Conservation (phyloP, 2,329 filamentous ascomycete genomes). For the Xylariaceae sp. region DNA sequence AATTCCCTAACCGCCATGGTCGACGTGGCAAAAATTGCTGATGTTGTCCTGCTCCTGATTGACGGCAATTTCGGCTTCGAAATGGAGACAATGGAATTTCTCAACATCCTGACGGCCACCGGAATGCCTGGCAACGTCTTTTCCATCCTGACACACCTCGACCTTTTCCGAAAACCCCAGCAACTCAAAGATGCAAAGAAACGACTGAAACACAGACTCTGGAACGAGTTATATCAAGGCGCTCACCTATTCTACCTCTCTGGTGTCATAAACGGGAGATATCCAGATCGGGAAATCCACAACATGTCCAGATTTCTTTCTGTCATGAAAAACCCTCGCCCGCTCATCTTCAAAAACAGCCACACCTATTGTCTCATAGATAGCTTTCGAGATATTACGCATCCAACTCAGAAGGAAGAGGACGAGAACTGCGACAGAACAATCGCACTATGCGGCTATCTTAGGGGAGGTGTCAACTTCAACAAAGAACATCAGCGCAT, state of each 20-base stretch:
- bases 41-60: constrained; percentile 96
- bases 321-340: constrained; percentile 98
- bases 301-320: constrained; percentile 93
- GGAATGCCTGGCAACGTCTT: constrained; percentile 99
- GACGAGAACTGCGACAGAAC: constrained; percentile 88
- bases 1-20: constrained; percentile 96
- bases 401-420: constrained; percentile 86
- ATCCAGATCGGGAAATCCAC: constrained; percentile 93
- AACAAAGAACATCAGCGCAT: constrained; percentile 74
- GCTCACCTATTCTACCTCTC: constrained; percentile 97
- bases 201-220: constrained; percentile 89
- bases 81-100: constrained; percentile 99
- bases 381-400: constrained; percentile 91
- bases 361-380: constrained; percentile 94
- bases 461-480: constrained; percentile 94
- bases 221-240: constrained; percentile 95
- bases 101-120: constrained; percentile 88
- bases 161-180: constrained; percentile 90
- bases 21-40: constrained; percentile 93
- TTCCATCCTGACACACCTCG: constrained; percentile 91
- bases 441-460: constrained; percentile 86
- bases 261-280: constrained; percentile 93
- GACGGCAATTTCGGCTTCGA: constrained; percentile 98
- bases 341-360: constrained; percentile 93
- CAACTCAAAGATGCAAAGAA: constrained; percentile 88